Conservation (phyloP, 345 rosid species). For the Corchorus olitorius region DNA sequence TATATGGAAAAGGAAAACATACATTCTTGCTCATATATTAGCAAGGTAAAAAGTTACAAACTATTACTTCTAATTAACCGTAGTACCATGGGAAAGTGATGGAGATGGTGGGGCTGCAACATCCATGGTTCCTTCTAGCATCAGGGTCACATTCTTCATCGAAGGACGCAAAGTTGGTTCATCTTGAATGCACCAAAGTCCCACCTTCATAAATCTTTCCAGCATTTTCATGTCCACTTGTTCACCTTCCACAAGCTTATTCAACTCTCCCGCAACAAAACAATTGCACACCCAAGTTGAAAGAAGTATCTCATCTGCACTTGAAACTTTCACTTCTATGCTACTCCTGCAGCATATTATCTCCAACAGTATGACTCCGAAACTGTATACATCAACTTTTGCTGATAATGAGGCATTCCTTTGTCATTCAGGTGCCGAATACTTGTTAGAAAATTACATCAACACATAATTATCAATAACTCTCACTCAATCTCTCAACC, state of each 20-base stretch:
- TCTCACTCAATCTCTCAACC: too few relatives aligned
- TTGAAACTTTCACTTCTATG: background rate
- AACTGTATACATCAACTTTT: slow-evolving; percentile 34
- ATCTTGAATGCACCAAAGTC: slow-evolving; percentile 31
- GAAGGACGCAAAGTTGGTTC: slow-evolving; percentile 24
- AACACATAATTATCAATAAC: too few relatives aligned
- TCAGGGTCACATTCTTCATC: slow-evolving; percentile 23
- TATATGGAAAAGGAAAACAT: too few relatives aligned
- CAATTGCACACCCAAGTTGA: slow-evolving; percentile 25
- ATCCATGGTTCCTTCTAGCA: slow-evolving; percentile 24
- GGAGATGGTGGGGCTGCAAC: slow-evolving; percentile 24
- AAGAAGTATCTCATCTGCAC: slow-evolving; percentile 22
- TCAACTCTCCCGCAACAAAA: background rate
- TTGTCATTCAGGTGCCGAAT: slow-evolving; percentile 49
- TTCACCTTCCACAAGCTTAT: slow-evolving; percentile 17
- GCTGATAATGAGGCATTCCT: slow-evolving; percentile 2
- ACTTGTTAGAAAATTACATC: too few relatives aligned
- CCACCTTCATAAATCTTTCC: slow-evolving; percentile 27
- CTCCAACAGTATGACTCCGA: slow-evolving; percentile 29
- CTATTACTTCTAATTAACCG: too few relatives aligned
- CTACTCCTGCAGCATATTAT: slow-evolving; percentile 26
- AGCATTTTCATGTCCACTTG: slow-evolving; percentile 18
- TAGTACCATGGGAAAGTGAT: slow-evolving; percentile 16
- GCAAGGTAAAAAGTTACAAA: too few relatives aligned
- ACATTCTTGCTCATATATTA: too few relatives aligned